phyloP scores from a whole-genome alignment of 2,329 filamentous ascomycete species.

The Xylariomycetidae sp. region DNA sequence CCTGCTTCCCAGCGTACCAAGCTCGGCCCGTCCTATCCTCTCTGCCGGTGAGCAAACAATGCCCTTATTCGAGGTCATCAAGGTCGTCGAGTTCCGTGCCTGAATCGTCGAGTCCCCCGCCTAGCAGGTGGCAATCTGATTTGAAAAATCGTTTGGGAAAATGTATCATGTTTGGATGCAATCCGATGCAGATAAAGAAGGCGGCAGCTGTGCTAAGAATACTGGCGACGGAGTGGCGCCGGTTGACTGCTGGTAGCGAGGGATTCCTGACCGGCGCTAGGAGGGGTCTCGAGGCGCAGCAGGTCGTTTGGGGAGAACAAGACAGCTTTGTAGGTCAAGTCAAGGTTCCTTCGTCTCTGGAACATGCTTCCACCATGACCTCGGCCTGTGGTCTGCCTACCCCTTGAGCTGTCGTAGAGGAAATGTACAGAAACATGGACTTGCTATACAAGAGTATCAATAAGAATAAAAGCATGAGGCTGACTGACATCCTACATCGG shows the following conservation, averaged over 20 bases:
- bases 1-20: too few relatives aligned
- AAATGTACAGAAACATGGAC: too few relatives aligned
- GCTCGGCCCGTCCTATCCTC: too few relatives aligned
- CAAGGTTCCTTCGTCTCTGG: too few relatives aligned
- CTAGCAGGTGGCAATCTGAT: constrained; percentile 62
- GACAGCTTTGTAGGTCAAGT: constrained; percentile 49
- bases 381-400: too few relatives aligned
- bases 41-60: constrained; percentile 1
- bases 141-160: constrained; percentile 64
- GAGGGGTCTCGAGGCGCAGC: constrained; percentile 19
- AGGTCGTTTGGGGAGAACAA: constrained; percentile 62
- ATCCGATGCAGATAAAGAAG: constrained; percentile 49
- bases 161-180: constrained; percentile 70
- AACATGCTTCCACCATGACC: too few relatives aligned
- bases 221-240: constrained; percentile 61
- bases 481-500: too few relatives aligned
- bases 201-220: constrained; percentile 56
- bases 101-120: too few relatives aligned
- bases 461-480: not conserved
- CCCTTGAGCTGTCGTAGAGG: too few relatives aligned
- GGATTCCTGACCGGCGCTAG: constrained; percentile 20
- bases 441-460: too few relatives aligned
- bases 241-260: constrained; percentile 27
- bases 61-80: constrained; percentile 2
- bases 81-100: too few relatives aligned